These are phyloP conservation scores for Diaporthe ilicicola DNA, from an alignment of 2,329 filamentous ascomycete genomes.

Conservation along the genomic window DNA sequence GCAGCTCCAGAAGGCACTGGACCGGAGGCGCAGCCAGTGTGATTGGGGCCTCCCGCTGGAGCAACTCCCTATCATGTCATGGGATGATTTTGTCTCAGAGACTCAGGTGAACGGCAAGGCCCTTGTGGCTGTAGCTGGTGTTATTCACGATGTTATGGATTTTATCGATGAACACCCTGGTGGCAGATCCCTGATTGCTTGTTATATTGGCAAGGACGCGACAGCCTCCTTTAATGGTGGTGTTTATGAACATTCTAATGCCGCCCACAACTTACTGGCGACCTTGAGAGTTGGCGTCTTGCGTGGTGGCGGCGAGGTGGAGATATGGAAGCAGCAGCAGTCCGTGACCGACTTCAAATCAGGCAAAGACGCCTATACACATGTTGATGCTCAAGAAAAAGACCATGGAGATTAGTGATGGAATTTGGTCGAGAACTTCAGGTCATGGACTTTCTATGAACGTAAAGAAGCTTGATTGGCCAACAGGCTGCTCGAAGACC, in stretches of 20 bases:
- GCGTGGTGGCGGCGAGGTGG: slow-evolving; percentile 85
- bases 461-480: neutral
- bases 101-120: slow-evolving; percentile 79
- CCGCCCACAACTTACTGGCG: slow-evolving; percentile 85
- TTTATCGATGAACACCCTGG: slow-evolving; percentile 91
- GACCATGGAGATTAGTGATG: neutral
- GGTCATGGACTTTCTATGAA: neutral
- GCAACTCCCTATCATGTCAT: slow-evolving; percentile 83
- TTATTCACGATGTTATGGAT: slow-evolving; percentile 83
- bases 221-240: slow-evolving; percentile 92
- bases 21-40: slow-evolving; percentile 82
- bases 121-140: slow-evolving; percentile 80
- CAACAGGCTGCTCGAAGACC: neutral
- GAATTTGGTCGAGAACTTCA: neutral
- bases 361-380: neutral
- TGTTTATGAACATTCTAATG: slow-evolving; percentile 89
- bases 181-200: slow-evolving; percentile 84
- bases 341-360: slow-evolving; percentile 49
- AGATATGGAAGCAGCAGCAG: slow-evolving; percentile 78
- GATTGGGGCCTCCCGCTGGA: slow-evolving; percentile 89
- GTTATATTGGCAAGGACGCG: slow-evolving; percentile 85
- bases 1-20: slow-evolving; percentile 91
- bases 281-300: slow-evolving; percentile 90
- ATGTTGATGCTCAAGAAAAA: neutral
- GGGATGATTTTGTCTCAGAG: slow-evolving; percentile 84